A percentile compares a stretch with the other conserved stretches of the same genome.
Conservation (phyloP, 495 filamentous ascomycete genomes). For the Penicillium pulvis region DNA sequence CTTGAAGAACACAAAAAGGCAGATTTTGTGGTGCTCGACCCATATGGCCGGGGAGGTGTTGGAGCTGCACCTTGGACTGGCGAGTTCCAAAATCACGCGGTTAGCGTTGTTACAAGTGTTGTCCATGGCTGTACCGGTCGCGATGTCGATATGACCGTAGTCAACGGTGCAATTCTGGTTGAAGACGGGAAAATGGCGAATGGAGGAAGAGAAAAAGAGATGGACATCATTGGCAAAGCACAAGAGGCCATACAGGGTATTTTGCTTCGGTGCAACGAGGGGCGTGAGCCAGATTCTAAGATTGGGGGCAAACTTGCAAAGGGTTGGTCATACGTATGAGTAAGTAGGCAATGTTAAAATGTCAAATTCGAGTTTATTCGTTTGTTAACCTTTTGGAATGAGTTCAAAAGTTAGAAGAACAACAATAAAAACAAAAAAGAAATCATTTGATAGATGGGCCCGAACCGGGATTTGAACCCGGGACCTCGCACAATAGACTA, state of each 20-base stretch:
- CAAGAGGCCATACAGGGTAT: slow-evolving; percentile 16
- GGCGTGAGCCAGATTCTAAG: slow-evolving; percentile 4
- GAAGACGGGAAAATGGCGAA: slow-evolving; percentile 25
- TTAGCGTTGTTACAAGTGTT: slow-evolving; percentile 38
- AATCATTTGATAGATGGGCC: not conserved
- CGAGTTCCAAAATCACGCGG: slow-evolving; percentile 2
- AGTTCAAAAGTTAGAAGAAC: not conserved
- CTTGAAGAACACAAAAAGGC: slow-evolving; percentile 47
- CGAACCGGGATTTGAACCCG: slow-evolving; percentile 1
- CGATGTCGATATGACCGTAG: slow-evolving; percentile 42
- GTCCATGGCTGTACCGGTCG: slow-evolving; percentile 41
- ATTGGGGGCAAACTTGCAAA: slow-evolving; percentile 16
- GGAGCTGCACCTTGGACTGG: slow-evolving; percentile 22
- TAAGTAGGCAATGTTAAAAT: not conserved
- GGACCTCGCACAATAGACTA: slow-evolving; percentile 1
- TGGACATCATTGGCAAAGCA: slow-evolving; percentile 18
- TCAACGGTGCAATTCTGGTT: slow-evolving; percentile 39
- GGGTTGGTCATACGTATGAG: slow-evolving; percentile 14
- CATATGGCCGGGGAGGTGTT: slow-evolving; percentile 28
- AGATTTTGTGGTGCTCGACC: slow-evolving; percentile 36
- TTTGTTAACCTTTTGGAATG: not conserved
- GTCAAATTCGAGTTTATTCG: not conserved
- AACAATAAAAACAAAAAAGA: not conserved
- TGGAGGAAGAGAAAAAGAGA: slow-evolving; percentile 20
- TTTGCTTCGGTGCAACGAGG: slow-evolving; percentile 18